phyloP scores from a whole-genome alignment of 1,284 basidiomycete species.

The Caloboletus firmus region DNA sequence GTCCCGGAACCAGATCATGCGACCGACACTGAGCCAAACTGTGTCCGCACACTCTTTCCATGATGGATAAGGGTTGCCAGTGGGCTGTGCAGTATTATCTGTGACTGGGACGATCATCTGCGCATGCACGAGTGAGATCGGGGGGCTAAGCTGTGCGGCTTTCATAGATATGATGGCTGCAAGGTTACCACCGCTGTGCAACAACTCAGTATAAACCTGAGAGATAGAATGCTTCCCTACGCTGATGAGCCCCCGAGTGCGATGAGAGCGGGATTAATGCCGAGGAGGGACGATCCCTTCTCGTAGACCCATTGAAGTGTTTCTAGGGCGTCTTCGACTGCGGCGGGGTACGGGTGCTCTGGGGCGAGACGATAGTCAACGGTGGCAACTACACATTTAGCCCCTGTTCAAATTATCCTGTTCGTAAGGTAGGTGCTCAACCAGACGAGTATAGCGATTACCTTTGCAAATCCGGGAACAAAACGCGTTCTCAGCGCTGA shows the following conservation, averaged over 20 bases:
- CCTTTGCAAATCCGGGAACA: constrained; percentile 34
- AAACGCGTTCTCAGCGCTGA: constrained; percentile 37
- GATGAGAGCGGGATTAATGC: constrained; percentile 41
- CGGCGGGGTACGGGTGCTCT: constrained; percentile 58
- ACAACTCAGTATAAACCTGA: constrained; percentile 1
- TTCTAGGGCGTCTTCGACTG: constrained; percentile 56
- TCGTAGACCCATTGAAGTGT: constrained; percentile 50
- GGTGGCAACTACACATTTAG: constrained; percentile 47
- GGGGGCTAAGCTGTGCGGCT: constrained; percentile 41
- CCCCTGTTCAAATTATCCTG: constrained; percentile 17
- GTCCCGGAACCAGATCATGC: constrained; percentile 56
- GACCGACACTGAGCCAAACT: constrained; percentile 43
- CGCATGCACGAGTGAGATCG: constrained; percentile 44
- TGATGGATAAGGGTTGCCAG: constrained; percentile 40
- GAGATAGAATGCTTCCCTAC: constrained; percentile 26
- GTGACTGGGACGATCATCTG: constrained; percentile 47
- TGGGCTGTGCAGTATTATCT: constrained; percentile 33
- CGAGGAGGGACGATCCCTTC: constrained; percentile 40
- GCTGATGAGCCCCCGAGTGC: constrained; percentile 58
- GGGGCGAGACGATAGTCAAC: constrained; percentile 63
- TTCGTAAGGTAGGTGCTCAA: background rate
- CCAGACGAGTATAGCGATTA: background rate
- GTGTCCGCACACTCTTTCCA: constrained; percentile 51
- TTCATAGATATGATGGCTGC: constrained; percentile 51
- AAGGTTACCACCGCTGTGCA: constrained; percentile 52